Base-by-base conservation (phyloP, 331 rosid species). In the Quercus phellos region DNA sequence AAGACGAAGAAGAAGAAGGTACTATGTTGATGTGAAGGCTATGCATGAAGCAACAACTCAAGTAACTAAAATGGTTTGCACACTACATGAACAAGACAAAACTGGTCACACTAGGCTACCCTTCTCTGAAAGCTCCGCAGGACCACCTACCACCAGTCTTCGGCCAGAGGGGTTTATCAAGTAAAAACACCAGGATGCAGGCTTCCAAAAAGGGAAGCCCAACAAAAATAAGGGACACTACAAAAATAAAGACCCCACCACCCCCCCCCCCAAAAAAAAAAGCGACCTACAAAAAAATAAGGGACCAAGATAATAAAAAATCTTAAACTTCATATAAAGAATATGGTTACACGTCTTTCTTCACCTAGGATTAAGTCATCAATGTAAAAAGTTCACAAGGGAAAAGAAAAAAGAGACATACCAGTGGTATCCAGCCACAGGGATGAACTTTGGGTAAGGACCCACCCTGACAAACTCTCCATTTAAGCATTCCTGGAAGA, bases 401-500 rank as follows among this genome's bases (percentile, higher is more conserved):
- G 43, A 38, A 27, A 43, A 38, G 3, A 38, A 38, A 38, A 38
- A 7, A 50, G 51, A 43, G 51, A 42, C 21, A 30, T 86, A 92
- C 98, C 96, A 94, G 81, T 94, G 98, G 79, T 89, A 92, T 75
- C 94, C 97, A 80, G 98, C 98, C 43, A 92, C 96, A 0, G 97
- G 96, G 61, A 89, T 13, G 81, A 94, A 92, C 82, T 89, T 92
- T 0, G 94, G 87, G 80, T 94, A 92, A 46, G 98, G 93, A 67
- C 97, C 98, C 59, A 94, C 98, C 77, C 98, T 84, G 29, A 92
- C 97, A 89, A 92, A 94, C 87, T 94, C 97, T 35, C 98, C 97
- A 75, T 91, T 88, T 83, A 94, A 88, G 89, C 97, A 94, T 63
- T 90, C 96, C 97, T 94, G 83, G 70, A 78, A 55, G 43, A 38